Conservation (phyloP, 345 rosid genomes). For the Sapria himalayana region DNA sequence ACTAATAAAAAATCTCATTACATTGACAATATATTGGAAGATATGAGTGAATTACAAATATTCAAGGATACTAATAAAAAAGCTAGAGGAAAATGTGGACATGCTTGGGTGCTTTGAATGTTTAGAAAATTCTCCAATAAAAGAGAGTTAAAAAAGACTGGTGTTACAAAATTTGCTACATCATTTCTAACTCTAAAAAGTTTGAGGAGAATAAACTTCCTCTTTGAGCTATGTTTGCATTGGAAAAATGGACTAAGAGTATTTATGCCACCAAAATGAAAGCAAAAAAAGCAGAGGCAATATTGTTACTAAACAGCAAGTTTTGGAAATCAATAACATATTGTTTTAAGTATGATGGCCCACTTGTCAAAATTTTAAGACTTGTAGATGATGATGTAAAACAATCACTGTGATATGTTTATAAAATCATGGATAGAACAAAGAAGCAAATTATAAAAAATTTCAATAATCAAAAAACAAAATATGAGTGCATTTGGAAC, state of each 20-base stretch:
- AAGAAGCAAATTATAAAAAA: too few species aligned
- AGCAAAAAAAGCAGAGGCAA: background rate
- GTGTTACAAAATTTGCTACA: too few species aligned
- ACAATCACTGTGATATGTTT: background rate
- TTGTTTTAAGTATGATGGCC: background rate
- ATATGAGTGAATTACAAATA: background rate
- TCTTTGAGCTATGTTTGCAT: background rate
- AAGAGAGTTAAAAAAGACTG: too few species aligned
- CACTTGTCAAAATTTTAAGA: background rate
- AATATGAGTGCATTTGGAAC: too few species aligned
- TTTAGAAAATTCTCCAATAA: background rate
- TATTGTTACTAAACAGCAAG: background rate
- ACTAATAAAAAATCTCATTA: too few species aligned
- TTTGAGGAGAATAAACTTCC: background rate
- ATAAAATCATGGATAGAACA: too few species aligned
- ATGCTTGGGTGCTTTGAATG: constrained; percentile 4
- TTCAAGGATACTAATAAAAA: background rate
- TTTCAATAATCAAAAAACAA: too few species aligned
- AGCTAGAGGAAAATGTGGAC: background rate
- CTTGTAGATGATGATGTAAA: background rate
- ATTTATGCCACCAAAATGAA: background rate
- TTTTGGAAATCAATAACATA: background rate
- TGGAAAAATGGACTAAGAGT: background rate
- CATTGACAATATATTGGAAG: background rate
- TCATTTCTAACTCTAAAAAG: background rate